Evolutionary conservation across 2,329 filamentous ascomycete genomes (phyloP), one percentile per base, ranked within the genome.

Genomic region (Aureobasidium leucospermi): DNA sequence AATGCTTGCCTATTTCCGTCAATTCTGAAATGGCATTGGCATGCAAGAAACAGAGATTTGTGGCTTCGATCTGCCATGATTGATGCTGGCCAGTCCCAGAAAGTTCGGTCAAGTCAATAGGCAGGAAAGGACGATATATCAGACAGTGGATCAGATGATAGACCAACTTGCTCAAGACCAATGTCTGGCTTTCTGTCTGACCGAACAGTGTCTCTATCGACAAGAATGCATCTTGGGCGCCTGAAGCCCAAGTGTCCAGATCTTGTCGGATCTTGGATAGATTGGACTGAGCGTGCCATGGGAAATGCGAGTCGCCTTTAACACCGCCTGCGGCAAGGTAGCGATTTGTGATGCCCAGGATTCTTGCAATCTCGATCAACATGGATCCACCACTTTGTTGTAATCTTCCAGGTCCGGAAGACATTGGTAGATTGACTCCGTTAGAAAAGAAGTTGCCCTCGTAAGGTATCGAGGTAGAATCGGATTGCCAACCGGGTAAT

Each of bases 31-130:
- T 92, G 5, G 90, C 89, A 67, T 95, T 96, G 6, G 90, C 90
- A 65, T 96, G 90, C 16, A 92, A 76, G 70, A 86, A 94, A 72
- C 90, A 95, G 69, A 93, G 81, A 67, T 94, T 93, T 0, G 90
- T 95, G 0, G 90, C 89, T 70, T 95, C 89, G 49, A 95, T 93
- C 69, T 95, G 90, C 90, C 90, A 96, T 31, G 89, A 92, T 69
- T 95, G 90, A 65, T 95, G 89, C 67, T 95, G 90, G 1, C 88
- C 88, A 0, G 83, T 87, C 13, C 88, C 88, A 11, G 88, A 84
- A 6, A 96, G 81, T 70, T 95, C 90, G 28, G 87, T 83, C 3
- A 95, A 78, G 70, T 95, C 88, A 63, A 96, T 88, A 0, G 90
- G 90, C 6, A 96, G 78, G 71, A 96, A 96, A 0, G 90, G 90